Conservation (phyloP, 345 rosid genomes). For the Carallia pectinifolia region DNA sequence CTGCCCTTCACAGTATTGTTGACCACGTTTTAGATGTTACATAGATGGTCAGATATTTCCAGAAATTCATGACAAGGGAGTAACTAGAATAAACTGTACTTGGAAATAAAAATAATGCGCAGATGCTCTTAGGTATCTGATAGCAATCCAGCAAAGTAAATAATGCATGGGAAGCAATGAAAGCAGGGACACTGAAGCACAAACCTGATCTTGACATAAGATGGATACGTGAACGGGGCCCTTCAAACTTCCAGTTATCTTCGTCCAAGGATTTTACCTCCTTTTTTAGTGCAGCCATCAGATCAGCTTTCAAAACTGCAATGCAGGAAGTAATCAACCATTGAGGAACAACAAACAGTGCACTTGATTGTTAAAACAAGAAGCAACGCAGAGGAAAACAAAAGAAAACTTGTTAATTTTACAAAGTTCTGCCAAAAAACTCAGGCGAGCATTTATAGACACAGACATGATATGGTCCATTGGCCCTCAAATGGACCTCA, state of each 20-base stretch:
- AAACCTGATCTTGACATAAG: conserved; percentile 72
- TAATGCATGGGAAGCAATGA: no score
- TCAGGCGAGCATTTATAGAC: no score
- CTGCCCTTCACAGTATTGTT: no score
- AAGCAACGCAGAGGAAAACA: no score
- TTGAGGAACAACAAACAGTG: neutral
- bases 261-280: conserved; percentile 86
- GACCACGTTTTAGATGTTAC: neutral
- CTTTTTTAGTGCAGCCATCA: conserved; percentile 67
- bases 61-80: neutral
- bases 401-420: no score
- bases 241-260: conserved; percentile 92
- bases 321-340: conserved; percentile 3
- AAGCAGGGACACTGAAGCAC: conserved; percentile 12
- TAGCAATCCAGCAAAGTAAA: neutral
- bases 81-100: neutral
- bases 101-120: no score
- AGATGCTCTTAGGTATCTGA: no score
- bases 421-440: no score
- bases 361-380: neutral
- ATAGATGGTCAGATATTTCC: neutral
- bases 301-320: conserved; percentile 77
- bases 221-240: conserved; percentile 83
- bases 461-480: no score
- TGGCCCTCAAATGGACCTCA: no score